Base-by-base conservation (phyloP, 2,329 filamentous ascomycete genomes). In the Pseudopithomyces chartarum region DNA sequence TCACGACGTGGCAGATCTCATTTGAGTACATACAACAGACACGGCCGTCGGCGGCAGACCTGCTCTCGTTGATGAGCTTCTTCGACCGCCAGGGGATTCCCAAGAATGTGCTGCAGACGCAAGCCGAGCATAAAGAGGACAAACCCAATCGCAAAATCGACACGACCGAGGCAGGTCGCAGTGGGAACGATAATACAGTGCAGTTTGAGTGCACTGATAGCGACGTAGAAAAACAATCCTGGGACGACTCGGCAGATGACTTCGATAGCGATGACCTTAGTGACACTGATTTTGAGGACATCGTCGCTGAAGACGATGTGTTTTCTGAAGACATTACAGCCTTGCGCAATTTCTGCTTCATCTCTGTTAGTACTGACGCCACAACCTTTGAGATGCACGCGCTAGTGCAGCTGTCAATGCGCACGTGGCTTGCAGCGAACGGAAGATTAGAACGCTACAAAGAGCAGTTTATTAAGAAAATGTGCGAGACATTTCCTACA, bases 21-120 rank as follows among this genome's bases (percentile, higher is more conserved):
- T 54, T 54, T 19, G 51, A 54, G 22, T 19, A 48, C 33, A 38
- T 49, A 39, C 33, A 23, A 20, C 32, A 49, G 33, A 38, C 10
- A 38, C 17, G 33, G 47, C 42, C 47, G 17, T 57, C 54, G 17
- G 57, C 57, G 29, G 54, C 57, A 20, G 54, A 48, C 3, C 23
- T 59, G 19, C 44, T 34, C 32, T 34, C 32, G 13, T 13, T 34
- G 32, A 34, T 34, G 32, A 8, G 32, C 32, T 34, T 34, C 32
- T 82, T 79, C 59, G 73, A 82, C 50, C 66, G 69, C 13, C 73
- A 81, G 56, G 76, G 69, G 6, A 80, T 81, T n/a, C 73, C 74
- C 0, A 68, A 73, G 17, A 57, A 26, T 13, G 48, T 80, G 15
- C 50, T 80, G 23, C 54, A 52, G 45, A 44, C 11, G 11, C 40